phyloP scores from a whole-genome alignment of 495 filamentous ascomycete genomes.

The Parachaetomium inaequale region DNA sequence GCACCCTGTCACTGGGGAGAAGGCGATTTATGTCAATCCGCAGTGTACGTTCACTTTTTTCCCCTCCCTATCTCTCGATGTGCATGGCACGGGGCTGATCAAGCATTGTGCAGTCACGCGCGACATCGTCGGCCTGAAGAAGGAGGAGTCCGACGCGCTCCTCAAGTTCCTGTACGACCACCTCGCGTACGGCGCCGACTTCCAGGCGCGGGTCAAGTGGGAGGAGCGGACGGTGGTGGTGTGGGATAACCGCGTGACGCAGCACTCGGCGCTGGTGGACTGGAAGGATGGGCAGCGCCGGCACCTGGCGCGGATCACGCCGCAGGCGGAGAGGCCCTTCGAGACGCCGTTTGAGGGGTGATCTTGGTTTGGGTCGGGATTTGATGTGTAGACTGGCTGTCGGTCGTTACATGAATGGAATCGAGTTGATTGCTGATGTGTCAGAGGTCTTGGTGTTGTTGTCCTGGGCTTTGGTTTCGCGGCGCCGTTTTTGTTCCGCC shows the following conservation, averaged over 20 bases:
- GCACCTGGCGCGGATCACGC: slow-evolving; percentile 79
- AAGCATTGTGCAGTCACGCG: slow-evolving; percentile 56
- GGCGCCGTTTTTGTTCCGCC: slow-evolving; percentile 19
- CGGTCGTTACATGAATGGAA: slow-evolving; percentile 27
- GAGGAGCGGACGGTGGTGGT: slow-evolving; percentile 78
- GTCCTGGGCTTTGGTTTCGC: slow-evolving; percentile 7
- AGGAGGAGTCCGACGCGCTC: slow-evolving; percentile 72
- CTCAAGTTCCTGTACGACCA: slow-evolving; percentile 89
- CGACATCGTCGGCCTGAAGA: slow-evolving; percentile 68
- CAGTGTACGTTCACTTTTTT: slow-evolving; percentile 61
- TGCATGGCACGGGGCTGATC: background rate
- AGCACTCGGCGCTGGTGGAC: slow-evolving; percentile 73
- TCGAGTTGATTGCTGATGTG: slow-evolving; percentile 22
- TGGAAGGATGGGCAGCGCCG: slow-evolving; percentile 75
- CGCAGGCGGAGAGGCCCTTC: slow-evolving; percentile 72
- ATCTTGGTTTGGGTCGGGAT: slow-evolving; percentile 4
- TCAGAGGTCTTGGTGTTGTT: slow-evolving; percentile 8
- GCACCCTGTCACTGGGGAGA: slow-evolving; percentile 79
- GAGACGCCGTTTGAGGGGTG: slow-evolving; percentile 60
- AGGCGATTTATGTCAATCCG: slow-evolving; percentile 80
- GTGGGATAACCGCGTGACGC: slow-evolving; percentile 83
- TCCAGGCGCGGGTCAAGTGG: slow-evolving; percentile 87
- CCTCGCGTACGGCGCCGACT: slow-evolving; percentile 75
- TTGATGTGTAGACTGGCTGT: background rate
- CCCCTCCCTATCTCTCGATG: background rate